Conservation (phyloP, 2,329 filamentous ascomycete genomes). For the Ciborinia camelliae region DNA sequence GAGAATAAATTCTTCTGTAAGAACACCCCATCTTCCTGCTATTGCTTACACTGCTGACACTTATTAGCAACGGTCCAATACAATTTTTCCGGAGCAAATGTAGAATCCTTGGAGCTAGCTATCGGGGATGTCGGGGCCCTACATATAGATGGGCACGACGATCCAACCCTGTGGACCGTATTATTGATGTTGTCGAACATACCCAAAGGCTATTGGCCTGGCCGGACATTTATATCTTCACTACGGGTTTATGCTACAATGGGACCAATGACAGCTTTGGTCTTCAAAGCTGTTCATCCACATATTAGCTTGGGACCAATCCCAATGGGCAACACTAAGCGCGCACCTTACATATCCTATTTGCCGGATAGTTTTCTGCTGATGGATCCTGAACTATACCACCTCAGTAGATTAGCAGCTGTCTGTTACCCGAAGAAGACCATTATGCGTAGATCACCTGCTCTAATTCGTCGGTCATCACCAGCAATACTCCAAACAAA, state of each 20-base stretch:
- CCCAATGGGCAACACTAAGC: neutral
- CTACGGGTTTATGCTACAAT: neutral
- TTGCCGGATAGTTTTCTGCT: neutral
- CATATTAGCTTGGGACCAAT: neutral
- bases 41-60: neutral
- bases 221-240: neutral
- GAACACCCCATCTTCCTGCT: neutral
- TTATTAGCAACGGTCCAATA: neutral
- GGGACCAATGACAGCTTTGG: neutral
- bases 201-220: slow-evolving; percentile 7
- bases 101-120: neutral
- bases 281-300: neutral
- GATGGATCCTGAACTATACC: neutral
- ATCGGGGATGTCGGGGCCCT: neutral
- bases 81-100: neutral
- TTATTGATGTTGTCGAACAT: neutral
- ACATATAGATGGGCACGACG: neutral
- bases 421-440: neutral
- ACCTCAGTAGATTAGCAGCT: neutral
- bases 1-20: neutral
- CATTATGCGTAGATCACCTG: neutral
- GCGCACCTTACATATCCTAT: neutral
- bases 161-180: neutral
- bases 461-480: neutral
- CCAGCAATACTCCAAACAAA: neutral